phyloP scores from a whole-genome alignment of 164 flowering plant genomes.

The Tetracentron sinense region DNA sequence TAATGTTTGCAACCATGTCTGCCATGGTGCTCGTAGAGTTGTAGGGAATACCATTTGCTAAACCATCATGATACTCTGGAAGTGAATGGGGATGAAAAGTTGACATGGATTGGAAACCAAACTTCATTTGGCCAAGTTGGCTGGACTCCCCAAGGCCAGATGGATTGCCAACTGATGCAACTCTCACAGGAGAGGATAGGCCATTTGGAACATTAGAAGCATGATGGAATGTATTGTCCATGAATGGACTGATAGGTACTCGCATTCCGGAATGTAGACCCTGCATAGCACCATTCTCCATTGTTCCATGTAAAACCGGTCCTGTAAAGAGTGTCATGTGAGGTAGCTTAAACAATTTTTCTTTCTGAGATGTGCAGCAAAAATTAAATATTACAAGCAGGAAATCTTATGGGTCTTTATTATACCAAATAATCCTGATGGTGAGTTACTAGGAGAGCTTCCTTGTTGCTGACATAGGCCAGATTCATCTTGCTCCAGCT shows the following conservation, averaged over 20 bases:
- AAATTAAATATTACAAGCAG: not conserved
- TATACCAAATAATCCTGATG: slow-evolving; percentile 32
- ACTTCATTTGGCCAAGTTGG: slow-evolving; percentile 39
- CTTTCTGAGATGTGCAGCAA: not conserved
- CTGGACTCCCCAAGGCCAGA: slow-evolving; percentile 34
- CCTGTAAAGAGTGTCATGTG: slow-evolving; percentile 26
- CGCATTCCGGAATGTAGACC: slow-evolving; percentile 32
- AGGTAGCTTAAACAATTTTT: slow-evolving; percentile 2
- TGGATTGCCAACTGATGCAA: slow-evolving; percentile 36
- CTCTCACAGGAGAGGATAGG: slow-evolving; percentile 40
- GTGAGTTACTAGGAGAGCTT: slow-evolving; percentile 34
- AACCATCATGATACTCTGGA: slow-evolving; percentile 55
- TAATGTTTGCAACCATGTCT: slow-evolving; percentile 29
- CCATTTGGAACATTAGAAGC: slow-evolving; percentile 50
- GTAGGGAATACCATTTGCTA: slow-evolving; percentile 34
- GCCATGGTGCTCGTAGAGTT: slow-evolving; percentile 34
- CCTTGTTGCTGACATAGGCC: slow-evolving; percentile 21
- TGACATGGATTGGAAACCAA: slow-evolving; percentile 34
- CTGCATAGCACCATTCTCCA: slow-evolving; percentile 37
- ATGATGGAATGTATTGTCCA: slow-evolving; percentile 35
- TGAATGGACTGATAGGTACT: slow-evolving; percentile 29
- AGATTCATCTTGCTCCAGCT: slow-evolving; percentile 44
- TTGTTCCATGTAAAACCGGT: slow-evolving; percentile 27
- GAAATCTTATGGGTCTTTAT: not conserved
- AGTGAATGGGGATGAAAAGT: slow-evolving; percentile 62